Conservation (phyloP, 176 grass and related monocot species). For the Rhynchospora pubera region DNA sequence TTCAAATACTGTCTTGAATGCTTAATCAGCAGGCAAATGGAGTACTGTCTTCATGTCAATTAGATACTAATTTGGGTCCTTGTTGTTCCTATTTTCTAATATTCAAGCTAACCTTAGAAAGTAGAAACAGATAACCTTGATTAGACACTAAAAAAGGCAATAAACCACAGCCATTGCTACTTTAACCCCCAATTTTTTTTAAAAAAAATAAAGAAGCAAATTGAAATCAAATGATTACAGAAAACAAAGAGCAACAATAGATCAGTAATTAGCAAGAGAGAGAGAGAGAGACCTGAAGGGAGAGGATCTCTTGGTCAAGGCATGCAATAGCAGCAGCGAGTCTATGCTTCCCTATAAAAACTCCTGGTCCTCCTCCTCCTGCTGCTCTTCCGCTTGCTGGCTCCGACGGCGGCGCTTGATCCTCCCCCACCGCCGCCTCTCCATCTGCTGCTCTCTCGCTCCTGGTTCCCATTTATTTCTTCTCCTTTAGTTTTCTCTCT, state of each 20-base stretch:
- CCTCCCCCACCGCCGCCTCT: neutral
- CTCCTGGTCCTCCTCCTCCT: too few species aligned
- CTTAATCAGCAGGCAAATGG: neutral
- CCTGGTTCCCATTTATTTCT: slow-evolving; percentile 19
- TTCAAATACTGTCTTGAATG: neutral
- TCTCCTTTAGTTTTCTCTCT: neutral
- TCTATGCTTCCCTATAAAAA: slow-evolving; percentile 67
- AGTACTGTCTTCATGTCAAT: neutral
- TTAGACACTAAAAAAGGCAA: neutral
- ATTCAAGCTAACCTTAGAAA: too few species aligned
- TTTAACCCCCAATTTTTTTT: neutral
- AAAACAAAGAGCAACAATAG: neutral
- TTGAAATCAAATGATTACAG: neutral
- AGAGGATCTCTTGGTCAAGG: slow-evolving; percentile 78
- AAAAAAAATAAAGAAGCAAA: neutral
- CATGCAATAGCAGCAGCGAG: slow-evolving; percentile 66
- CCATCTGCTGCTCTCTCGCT: neutral
- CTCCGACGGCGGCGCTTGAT: neutral
- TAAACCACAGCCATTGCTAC: neutral
- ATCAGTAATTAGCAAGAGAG: neutral
- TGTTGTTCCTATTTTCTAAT: too few species aligned
- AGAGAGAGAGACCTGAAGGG: slow-evolving; percentile 47
- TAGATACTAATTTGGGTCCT: too few species aligned
- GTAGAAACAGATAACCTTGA: too few species aligned
- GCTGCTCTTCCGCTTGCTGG: neutral